Conservation (phyloP, 2,329 filamentous ascomycete species). For the Apiospora kogelbergensis region DNA sequence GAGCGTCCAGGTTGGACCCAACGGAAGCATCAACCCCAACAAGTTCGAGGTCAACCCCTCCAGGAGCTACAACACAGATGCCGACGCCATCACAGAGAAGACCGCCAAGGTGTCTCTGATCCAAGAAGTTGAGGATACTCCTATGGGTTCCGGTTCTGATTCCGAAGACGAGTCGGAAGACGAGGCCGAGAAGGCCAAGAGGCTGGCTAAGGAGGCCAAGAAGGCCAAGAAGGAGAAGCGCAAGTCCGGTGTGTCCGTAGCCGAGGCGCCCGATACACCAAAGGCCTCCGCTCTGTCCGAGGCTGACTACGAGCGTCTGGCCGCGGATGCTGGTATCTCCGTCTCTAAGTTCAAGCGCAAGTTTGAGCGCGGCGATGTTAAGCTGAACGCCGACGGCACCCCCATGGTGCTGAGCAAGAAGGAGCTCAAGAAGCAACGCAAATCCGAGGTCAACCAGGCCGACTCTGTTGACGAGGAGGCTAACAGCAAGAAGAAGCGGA, state of each 20-base stretch:
- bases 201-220: constrained; percentile 37
- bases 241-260: constrained; percentile 24
- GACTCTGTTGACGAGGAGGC: constrained; percentile 46
- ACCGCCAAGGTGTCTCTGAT: constrained; percentile 41
- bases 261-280: constrained; percentile 33
- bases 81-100: constrained; percentile 70
- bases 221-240: constrained; percentile 38
- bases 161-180: constrained; percentile 42
- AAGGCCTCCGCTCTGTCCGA: constrained; percentile 48
- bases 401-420: constrained; percentile 73
- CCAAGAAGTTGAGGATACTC: constrained; percentile 40
- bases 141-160: constrained; percentile 46
- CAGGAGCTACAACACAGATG: constrained; percentile 91
- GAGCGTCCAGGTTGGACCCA: constrained; percentile 72
- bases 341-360: constrained; percentile 78
- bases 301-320: constrained; percentile 58
- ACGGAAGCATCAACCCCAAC: constrained; percentile 61
- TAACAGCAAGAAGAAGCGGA: constrained; percentile 72
- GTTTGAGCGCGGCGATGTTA: constrained; percentile 73
- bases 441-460: constrained; percentile 55
- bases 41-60: constrained; percentile 94
- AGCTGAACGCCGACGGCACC: constrained; percentile 63
- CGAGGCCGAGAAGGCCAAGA: constrained; percentile 39
- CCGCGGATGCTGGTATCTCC: constrained; percentile 67
- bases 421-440: constrained; percentile 71